Evolutionary conservation across 1,284 basidiomycete genomes (phyloP), one percentile per base, ranked within the genome.

Genomic region (Ceraceosorus guamensis): DNA sequence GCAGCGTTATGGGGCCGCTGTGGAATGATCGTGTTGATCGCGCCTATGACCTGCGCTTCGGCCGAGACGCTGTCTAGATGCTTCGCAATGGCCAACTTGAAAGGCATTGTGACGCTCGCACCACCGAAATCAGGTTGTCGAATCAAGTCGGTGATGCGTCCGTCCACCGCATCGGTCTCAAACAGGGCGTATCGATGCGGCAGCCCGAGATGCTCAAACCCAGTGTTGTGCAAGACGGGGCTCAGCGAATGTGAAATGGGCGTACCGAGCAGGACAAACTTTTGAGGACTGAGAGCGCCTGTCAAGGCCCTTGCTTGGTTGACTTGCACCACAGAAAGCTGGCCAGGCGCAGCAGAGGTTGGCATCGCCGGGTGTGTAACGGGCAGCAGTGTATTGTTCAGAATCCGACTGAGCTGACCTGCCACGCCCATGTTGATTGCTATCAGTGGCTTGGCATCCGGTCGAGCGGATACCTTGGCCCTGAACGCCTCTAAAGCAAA

Each of bases 401-500:
- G 80, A 55, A 96, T 83, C 18, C 95, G 83, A 16, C 59, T 64
- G 31, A 96, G 82, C 77, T 96, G 91, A 5, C 95, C 95, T 39
- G 84, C 82, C 6, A 82, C 75, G 18, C 91, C 91, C 85, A 95
- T 93, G 78, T 97, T 97, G 80, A 97, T 87, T 2, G 90, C 91
- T 58, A 98, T 84, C 62, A 97, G 81, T 1, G 91, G 91, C 56
- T 62, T 65, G 24, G 58, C 53, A 46, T 47, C 47, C 0, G 62
- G 55, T 6, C 49, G 32, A 2, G 58, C 48, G 11, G 61, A 56
- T 7, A 67, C 75, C 87, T 89, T 48, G 81, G 77, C 33, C 67
- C 72, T 62, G 77, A 98, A 98, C 10, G 83, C 77, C 59, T 86
- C 83, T 46, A 97, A 81, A 3, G 83, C 79, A 64, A 90, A 82